Conservation (phyloP, 371 early-diverging fungal genomes). For the Mortierella sp. region DNA sequence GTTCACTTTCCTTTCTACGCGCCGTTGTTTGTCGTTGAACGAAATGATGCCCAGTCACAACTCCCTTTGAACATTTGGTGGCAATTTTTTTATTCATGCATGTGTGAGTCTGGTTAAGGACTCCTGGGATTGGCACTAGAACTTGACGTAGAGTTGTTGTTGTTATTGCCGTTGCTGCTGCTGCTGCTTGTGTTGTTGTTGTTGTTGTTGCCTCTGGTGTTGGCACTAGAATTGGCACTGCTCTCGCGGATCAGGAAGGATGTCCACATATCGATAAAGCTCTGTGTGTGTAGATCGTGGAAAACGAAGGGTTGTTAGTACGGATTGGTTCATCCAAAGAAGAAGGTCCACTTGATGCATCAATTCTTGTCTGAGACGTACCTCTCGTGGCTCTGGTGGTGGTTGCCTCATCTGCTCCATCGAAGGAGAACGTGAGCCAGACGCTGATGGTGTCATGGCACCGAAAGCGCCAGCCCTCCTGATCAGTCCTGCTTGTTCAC, state of each 20-base stretch:
- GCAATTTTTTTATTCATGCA: slow-evolving; percentile 8
- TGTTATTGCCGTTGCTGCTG: slow-evolving; percentile 14
- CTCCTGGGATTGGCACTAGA: slow-evolving; percentile 20
- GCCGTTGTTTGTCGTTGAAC: background rate
- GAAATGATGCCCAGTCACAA: background rate
- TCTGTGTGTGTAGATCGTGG: slow-evolving; percentile 17
- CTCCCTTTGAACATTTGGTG: slow-evolving; percentile 6
- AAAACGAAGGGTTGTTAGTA: background rate
- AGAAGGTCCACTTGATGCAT: too few species aligned
- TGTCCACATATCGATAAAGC: slow-evolving; percentile 57
- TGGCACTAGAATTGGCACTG: slow-evolving; percentile 35
- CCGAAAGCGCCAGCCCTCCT: slow-evolving; percentile 64
- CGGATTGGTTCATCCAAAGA: background rate
- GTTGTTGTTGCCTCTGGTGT: background rate
- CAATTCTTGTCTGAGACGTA: slow-evolving; percentile 1
- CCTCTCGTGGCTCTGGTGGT: slow-evolving; percentile 54
- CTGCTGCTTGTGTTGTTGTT: background rate
- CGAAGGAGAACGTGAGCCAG: slow-evolving; percentile 56
- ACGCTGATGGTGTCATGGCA: slow-evolving; percentile 50
- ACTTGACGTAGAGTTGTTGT: slow-evolving; percentile 10
- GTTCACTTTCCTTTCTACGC: background rate
- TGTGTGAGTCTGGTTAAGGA: background rate
- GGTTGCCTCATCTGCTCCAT: slow-evolving; percentile 59
- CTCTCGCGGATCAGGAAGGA: slow-evolving; percentile 55
- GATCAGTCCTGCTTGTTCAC: slow-evolving; percentile 85